Percentiles rank a stretch among this genome's conserved stretches.
Evolutionary conservation across 331 rosid genomes (phyloP).

Genomic region (Malus hybrid): DNA sequence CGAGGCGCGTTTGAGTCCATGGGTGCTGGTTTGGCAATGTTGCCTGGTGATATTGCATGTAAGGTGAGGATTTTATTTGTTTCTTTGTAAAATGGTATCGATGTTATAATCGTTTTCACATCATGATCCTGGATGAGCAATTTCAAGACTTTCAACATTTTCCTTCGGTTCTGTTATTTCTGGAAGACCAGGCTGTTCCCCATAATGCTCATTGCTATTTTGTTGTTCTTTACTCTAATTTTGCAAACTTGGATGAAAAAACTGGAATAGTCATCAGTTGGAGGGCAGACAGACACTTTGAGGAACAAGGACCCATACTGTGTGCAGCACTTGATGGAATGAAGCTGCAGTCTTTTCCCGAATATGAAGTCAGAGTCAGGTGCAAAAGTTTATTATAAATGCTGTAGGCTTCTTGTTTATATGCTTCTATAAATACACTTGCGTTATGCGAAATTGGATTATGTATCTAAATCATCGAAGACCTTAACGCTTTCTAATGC

Average conservation of each 20-base stretch:
- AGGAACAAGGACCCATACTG: conserved; percentile 89
- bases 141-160: not conserved
- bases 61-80: conserved; percentile 41
- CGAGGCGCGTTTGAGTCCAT: conserved; percentile 97
- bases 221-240: conserved; percentile 60
- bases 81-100: not conserved
- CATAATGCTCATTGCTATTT: conserved; percentile 5
- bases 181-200: not conserved
- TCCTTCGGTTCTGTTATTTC: not conserved
- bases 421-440: conserved; percentile 1
- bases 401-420: conserved; percentile 11
- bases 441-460: not conserved
- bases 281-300: conserved; percentile 89
- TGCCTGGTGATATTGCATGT: conserved; percentile 96
- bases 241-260: conserved; percentile 87
- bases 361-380: conserved; percentile 97
- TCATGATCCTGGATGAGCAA: not conserved
- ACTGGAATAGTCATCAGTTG: conserved; percentile 73
- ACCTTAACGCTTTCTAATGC: not conserved
- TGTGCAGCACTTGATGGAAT: conserved; percentile 85
- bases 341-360: conserved; percentile 87
- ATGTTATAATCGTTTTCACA: not conserved
- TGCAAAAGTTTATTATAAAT: conserved; percentile 30
- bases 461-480: not conserved
- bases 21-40: conserved; percentile 99